These are phyloP conservation scores for Boletus semigastroideus DNA, from an alignment of 1,284 basidiomycete genomes.

Conservation along the genomic window DNA sequence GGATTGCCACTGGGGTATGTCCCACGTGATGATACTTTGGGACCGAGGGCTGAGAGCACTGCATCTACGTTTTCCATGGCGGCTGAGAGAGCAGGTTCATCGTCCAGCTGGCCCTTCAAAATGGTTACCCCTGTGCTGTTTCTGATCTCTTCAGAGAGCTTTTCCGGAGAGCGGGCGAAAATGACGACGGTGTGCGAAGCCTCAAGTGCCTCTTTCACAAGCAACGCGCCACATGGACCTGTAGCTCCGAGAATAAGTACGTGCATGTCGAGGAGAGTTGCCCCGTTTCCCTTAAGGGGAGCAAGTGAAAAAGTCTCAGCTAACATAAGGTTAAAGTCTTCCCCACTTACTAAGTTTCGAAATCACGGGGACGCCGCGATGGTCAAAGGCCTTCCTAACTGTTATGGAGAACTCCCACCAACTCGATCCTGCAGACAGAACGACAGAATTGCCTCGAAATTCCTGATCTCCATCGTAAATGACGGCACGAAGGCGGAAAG, in stretches of 20 bases:
- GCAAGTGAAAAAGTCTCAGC: not conserved
- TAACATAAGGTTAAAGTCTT: not conserved
- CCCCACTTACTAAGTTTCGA: constrained; percentile 2
- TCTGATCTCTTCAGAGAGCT: constrained; percentile 52
- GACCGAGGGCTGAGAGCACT: constrained; percentile 66
- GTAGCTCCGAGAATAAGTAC: constrained; percentile 57
- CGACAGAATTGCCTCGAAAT: not conserved
- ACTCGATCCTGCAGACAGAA: not conserved
- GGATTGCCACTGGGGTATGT: constrained; percentile 51
- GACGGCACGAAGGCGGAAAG: not conserved
- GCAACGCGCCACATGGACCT: constrained; percentile 53
- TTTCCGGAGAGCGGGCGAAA: constrained; percentile 61
- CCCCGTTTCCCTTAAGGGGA: not conserved
- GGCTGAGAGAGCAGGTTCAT: constrained; percentile 45
- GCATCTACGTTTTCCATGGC: constrained; percentile 59
- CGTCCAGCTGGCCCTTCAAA: constrained; percentile 54
- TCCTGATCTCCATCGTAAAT: not conserved
- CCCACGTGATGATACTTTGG: constrained; percentile 36
- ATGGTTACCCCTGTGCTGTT: constrained; percentile 46
- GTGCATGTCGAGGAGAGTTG: constrained; percentile 28
- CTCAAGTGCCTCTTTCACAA: constrained; percentile 53
- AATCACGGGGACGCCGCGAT: not conserved
- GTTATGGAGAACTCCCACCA: not conserved
- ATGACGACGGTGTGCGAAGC: constrained; percentile 49
- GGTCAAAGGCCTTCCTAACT: not conserved